A percentile compares a stretch with the other conserved stretches of the same genome.
phyloP scores from a whole-genome alignment of 345 rosid genomes.

The Bretschneidera sinensis region DNA sequence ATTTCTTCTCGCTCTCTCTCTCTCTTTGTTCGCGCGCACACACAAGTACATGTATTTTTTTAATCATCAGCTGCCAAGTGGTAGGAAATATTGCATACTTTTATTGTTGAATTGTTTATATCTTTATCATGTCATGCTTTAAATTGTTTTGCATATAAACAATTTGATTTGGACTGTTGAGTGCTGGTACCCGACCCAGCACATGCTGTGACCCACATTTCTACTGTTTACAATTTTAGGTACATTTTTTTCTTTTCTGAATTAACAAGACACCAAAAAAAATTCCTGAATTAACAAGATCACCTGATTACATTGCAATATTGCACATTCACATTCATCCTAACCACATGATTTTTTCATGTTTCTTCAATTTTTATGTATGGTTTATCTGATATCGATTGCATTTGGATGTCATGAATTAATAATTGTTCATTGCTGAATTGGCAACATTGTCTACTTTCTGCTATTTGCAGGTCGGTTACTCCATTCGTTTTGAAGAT shows the following conservation, averaged over 20 bases:
- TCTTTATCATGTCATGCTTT: not conserved
- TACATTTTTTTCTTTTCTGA: not conserved
- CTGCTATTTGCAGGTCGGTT: conserved; percentile 64
- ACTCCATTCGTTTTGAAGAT: conserved; percentile 97
- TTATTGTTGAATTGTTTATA: too few relatives aligned
- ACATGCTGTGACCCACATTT: too few relatives aligned
- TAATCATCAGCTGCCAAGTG: not conserved
- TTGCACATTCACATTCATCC: too few relatives aligned
- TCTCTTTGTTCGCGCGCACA: not conserved
- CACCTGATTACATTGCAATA: not conserved
- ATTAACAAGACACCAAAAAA: too few relatives aligned
- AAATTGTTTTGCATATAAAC: not conserved
- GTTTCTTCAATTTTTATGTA: not conserved
- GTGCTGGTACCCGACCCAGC: too few relatives aligned
- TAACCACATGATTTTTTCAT: too few relatives aligned
- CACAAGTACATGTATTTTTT: not conserved
- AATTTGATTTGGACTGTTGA: too few relatives aligned
- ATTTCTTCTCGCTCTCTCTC: not conserved
- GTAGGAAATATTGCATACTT: too few relatives aligned
- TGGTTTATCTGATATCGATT: not conserved
- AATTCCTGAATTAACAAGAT: too few relatives aligned
- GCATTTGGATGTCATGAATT: not conserved
- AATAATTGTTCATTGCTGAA: not conserved
- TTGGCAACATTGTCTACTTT: conserved; percentile 5
- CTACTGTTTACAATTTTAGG: too few relatives aligned